Conservation (phyloP, 352 stramenopile species). For the Pythium apleroticum region DNA sequence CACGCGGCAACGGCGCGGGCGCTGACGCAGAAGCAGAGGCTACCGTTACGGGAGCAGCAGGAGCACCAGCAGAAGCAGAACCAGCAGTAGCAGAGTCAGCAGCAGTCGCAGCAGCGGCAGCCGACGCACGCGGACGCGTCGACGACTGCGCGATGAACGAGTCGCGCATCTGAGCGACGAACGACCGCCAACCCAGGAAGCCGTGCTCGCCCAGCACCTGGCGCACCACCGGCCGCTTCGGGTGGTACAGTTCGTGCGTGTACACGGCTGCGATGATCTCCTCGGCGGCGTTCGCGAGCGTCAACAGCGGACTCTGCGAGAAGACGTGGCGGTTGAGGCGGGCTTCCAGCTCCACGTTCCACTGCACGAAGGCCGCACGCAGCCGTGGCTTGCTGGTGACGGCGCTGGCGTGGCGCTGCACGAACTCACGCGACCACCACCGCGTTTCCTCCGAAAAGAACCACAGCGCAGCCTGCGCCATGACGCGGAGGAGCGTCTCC, state of each 20-base stretch:
- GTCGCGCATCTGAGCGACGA: slow-evolving; percentile 71
- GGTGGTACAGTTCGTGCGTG: slow-evolving; percentile 44
- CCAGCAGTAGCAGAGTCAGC: background rate
- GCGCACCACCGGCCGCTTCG: slow-evolving; percentile 44
- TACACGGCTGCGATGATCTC: slow-evolving; percentile 69
- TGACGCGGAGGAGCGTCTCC: slow-evolving; percentile 40
- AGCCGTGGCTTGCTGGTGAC: slow-evolving; percentile 46
- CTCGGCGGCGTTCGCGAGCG: slow-evolving; percentile 48
- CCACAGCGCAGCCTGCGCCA: slow-evolving; percentile 46
- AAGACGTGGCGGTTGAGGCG: slow-evolving; percentile 53
- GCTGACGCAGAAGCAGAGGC: too few species aligned
- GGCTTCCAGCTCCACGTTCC: slow-evolving; percentile 42
- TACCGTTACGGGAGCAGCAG: too few species aligned
- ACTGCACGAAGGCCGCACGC: slow-evolving; percentile 46
- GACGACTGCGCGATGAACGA: slow-evolving; percentile 39
- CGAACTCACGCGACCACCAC: slow-evolving; percentile 44
- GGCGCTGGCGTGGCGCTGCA: slow-evolving; percentile 31
- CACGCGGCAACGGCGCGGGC: background rate
- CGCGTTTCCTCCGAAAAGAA: slow-evolving; percentile 49
- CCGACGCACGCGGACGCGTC: background rate
- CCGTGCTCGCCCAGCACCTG: slow-evolving; percentile 49
- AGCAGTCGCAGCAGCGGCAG: background rate
- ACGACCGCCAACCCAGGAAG: slow-evolving; percentile 54
- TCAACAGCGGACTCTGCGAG: slow-evolving; percentile 34
- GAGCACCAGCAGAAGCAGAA: too few species aligned